Evolutionary conservation across 768 basidiomycete species (phyloP).

Genomic region (Glaciozyma martinii): DNA sequence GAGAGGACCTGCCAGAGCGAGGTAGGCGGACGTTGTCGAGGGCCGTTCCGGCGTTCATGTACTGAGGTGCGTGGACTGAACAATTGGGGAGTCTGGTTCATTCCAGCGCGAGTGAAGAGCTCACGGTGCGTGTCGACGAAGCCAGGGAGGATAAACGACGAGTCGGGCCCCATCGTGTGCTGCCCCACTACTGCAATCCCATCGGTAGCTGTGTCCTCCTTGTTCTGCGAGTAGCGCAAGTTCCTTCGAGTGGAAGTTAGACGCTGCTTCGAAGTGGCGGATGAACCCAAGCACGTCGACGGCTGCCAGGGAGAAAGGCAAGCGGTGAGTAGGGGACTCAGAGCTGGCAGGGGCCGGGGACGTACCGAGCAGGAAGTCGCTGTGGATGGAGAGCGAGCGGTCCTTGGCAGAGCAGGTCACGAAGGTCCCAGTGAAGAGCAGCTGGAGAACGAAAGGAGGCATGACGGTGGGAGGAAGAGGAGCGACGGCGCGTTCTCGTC

Average conservation of each 20-base stretch:
- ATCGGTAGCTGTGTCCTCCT: not conserved
- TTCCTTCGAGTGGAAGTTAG: not conserved
- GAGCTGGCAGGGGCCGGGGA: no score
- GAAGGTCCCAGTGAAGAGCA: no score
- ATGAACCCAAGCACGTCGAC: slow-evolving; percentile 15
- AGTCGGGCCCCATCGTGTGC: slow-evolving; percentile 3
- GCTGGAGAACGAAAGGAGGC: no score
- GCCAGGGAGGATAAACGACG: slow-evolving; percentile 17
- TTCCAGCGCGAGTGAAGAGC: not conserved
- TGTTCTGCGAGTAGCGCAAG: no score
- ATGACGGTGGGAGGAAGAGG: no score
- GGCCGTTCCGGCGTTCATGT: slow-evolving; percentile 76
- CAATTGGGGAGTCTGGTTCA: not conserved
- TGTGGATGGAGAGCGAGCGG: no score
- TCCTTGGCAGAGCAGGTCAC: no score
- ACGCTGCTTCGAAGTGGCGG: not conserved
- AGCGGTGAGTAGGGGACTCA: no score
- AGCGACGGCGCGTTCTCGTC: no score
- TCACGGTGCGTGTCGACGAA: slow-evolving; percentile 32
- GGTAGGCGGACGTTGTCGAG: slow-evolving; percentile 50
- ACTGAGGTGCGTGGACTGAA: slow-evolving; percentile 71
- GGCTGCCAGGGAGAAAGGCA: not conserved
- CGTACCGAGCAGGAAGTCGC: no score
- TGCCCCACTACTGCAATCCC: not conserved
- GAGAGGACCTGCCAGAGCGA: not conserved